Evolutionary conservation across 345 rosid genomes (phyloP).

Genomic region (Abelmoschus esculentus): DNA sequence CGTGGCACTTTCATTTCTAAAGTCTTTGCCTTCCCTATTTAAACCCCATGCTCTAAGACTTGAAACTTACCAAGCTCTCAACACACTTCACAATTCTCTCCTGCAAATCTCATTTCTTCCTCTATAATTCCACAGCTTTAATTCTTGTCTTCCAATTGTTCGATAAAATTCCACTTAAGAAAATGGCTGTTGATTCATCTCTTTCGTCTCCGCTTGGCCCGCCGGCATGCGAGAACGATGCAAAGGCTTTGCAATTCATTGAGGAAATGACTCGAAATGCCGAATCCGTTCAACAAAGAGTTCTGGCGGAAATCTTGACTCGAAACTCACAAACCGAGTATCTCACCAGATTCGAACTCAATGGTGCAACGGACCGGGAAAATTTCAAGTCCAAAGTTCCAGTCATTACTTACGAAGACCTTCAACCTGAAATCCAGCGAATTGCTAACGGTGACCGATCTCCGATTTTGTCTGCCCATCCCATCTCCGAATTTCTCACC

Average conservation of each 20-base stretch:
- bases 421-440: constrained; percentile 83
- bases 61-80: constrained; percentile 10
- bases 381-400: constrained; percentile 68
- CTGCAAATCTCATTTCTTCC: not conserved
- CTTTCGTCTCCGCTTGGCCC: constrained; percentile 64
- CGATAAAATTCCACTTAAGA: not conserved
- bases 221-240: constrained; percentile 69
- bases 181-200: constrained; percentile 64
- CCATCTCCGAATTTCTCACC: constrained; percentile 94
- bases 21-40: constrained; percentile 31
- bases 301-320: constrained; percentile 55
- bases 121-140: not conserved
- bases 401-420: constrained; percentile 73
- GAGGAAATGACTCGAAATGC: constrained; percentile 73
- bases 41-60: constrained; percentile 12
- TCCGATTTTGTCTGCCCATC: constrained; percentile 70
- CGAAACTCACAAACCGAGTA: constrained; percentile 67
- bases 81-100: not conserved
- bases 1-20: constrained; percentile 27
- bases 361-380: constrained; percentile 55
- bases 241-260: constrained; percentile 64
- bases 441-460: constrained; percentile 91
- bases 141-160: not conserved
- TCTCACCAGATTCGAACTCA: constrained; percentile 44
- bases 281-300: constrained; percentile 51